A percentile compares a stretch with the other conserved stretches of the same genome.
phyloP scores from a whole-genome alignment of 805 yeast genomes.

The Kregervanrija pseudodelftensis region DNA sequence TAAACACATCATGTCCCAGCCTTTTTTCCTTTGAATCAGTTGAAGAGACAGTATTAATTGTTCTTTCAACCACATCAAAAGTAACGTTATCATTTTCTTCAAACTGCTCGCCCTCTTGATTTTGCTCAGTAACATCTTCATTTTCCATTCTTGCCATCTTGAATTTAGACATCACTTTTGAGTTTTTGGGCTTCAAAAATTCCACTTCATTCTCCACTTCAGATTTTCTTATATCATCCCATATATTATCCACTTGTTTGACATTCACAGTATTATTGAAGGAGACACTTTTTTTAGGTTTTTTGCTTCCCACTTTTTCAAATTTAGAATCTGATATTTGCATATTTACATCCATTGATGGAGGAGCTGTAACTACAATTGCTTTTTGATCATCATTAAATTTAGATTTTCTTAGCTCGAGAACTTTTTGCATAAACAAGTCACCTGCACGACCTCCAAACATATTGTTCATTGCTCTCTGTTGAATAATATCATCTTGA shows the following conservation, averaged over 20 bases:
- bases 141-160: conserved; percentile 10
- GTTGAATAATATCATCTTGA: conserved; percentile 11
- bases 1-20: conserved; percentile 1
- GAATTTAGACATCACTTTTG: conserved; percentile 13
- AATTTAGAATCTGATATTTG: no score
- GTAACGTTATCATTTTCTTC: conserved; percentile 10
- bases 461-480: conserved; percentile 4
- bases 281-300: conserved; percentile 39
- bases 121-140: conserved; percentile 3
- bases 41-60: neutral
- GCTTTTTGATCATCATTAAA: no score
- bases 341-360: no score
- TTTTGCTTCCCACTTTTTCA: neutral
- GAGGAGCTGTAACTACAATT: no score
- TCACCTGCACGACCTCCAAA: conserved; percentile 28
- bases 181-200: conserved; percentile 11
- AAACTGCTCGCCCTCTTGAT: neutral
- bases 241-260: conserved; percentile 53
- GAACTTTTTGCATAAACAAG: conserved; percentile 36
- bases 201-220: conserved; percentile 12
- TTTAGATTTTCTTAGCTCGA: conserved; percentile 22
- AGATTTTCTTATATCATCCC: conserved; percentile 35
- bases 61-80: conserved; percentile 13
- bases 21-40: neutral
- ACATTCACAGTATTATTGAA: conserved; percentile 49